phyloP scores from a whole-genome alignment of 495 filamentous ascomycete genomes.

The Emericellopsis terricola region DNA sequence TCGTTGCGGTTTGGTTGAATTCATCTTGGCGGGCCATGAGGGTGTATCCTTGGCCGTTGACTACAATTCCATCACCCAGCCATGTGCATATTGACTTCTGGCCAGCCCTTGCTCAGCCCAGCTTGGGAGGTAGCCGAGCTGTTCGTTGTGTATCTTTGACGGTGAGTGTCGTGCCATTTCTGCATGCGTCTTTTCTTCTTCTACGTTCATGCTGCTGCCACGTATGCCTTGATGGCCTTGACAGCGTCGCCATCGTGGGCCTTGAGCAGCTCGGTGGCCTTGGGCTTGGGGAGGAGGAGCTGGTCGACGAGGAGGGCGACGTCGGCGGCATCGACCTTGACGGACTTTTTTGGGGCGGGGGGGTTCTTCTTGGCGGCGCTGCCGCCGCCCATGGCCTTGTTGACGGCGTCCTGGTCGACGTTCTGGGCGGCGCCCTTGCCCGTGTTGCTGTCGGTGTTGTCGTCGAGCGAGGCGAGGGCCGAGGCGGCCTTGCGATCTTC shows the following conservation, averaged over 20 bases:
- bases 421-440: slow-evolving; percentile 23
- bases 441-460: slow-evolving; percentile 38
- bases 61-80: too few species aligned
- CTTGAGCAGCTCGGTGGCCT: slow-evolving; percentile 70
- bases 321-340: slow-evolving; percentile 22
- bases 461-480: slow-evolving; percentile 61
- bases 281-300: slow-evolving; percentile 57
- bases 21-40: too few species aligned
- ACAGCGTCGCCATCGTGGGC: slow-evolving; percentile 61
- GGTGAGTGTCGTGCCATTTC: too few species aligned
- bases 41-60: too few species aligned
- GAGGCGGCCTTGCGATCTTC: slow-evolving; percentile 87
- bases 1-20: too few species aligned
- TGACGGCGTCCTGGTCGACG: slow-evolving; percentile 67
- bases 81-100: too few species aligned
- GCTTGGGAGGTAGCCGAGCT: too few species aligned
- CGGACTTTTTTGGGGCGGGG: slow-evolving; percentile 17
- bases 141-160: too few species aligned
- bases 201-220: too few species aligned
- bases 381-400: slow-evolving; percentile 51
- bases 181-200: too few species aligned
- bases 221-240: slow-evolving; percentile 47
- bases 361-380: slow-evolving; percentile 17
- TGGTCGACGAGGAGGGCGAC: slow-evolving; percentile 44
- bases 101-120: too few species aligned